phyloP scores from a whole-genome alignment of 176 grass and related monocot genomes.

The Bonia amplexicaulis region DNA sequence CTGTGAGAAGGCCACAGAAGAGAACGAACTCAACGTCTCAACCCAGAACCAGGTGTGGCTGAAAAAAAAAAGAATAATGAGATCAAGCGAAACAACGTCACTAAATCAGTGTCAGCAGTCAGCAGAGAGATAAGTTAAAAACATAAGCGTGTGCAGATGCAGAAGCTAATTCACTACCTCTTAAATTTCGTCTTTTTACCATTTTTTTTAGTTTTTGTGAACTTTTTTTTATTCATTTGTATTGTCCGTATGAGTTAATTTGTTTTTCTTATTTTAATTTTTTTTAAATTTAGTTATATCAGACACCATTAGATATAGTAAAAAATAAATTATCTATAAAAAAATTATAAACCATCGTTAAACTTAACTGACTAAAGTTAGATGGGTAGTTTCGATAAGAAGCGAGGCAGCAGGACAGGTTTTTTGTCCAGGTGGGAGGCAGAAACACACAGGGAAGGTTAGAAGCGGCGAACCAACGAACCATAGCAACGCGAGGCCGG shows the following conservation, averaged over 20 bases:
- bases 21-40: background rate
- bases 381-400: background rate
- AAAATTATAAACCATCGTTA: accelerated
- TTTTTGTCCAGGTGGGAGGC: background rate
- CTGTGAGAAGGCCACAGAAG: background rate
- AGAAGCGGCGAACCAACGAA: background rate
- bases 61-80: background rate
- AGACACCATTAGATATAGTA: no score
- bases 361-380: background rate
- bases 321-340: no score
- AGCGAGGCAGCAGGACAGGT: background rate
- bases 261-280: no score
- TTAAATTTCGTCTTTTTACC: no score
- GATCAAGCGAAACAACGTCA: background rate
- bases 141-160: background rate
- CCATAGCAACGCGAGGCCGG: background rate
- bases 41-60: background rate
- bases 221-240: no score
- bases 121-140: background rate
- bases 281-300: no score
- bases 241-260: no score
- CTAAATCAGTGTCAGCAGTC: background rate
- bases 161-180: background rate
- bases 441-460: background rate
- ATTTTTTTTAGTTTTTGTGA: no score